Evolutionary conservation across 2,329 filamentous ascomycete genomes (phyloP).

Genomic region (Dactylellina leptospora): DNA sequence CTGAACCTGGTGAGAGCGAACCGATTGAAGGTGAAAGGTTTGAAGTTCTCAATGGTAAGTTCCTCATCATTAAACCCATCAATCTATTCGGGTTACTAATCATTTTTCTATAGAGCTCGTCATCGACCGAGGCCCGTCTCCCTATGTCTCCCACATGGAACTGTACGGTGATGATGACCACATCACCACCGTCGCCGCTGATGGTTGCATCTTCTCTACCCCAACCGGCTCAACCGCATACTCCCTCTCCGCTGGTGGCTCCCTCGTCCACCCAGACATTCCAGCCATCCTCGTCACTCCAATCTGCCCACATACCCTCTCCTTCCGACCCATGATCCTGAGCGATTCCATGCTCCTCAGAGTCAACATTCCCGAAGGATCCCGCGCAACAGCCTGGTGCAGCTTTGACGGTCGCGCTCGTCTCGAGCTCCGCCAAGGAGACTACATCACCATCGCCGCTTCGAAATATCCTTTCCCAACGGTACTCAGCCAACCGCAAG

Average conservation of each 20-base stretch:
- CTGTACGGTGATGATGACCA: slow-evolving; percentile 95
- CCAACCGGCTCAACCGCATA: slow-evolving; percentile 94
- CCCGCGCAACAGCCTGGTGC: slow-evolving; percentile 92
- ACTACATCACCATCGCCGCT: slow-evolving; percentile 94
- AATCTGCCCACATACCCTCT: slow-evolving; percentile 95
- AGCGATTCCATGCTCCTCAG: slow-evolving; percentile 93
- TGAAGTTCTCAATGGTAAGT: slow-evolving; percentile 80
- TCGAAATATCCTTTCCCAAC: slow-evolving; percentile 98
- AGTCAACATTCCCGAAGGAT: slow-evolving; percentile 82
- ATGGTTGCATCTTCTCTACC: slow-evolving; percentile 97
- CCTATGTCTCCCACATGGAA: slow-evolving; percentile 96
- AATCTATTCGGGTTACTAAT: slow-evolving; percentile 15
- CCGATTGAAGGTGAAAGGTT: slow-evolving; percentile 92
- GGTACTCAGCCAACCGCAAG: slow-evolving; percentile 84
- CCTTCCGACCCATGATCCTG: slow-evolving; percentile 96
- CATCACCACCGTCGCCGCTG: slow-evolving; percentile 92
- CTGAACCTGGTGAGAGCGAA: slow-evolving; percentile 67
- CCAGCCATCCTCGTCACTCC: slow-evolving; percentile 95
- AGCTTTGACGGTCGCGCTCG: slow-evolving; percentile 97
- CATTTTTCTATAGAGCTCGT: slow-evolving; percentile 75
- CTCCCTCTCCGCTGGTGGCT: slow-evolving; percentile 92
- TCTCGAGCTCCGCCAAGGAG: slow-evolving; percentile 88
- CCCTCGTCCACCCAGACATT: slow-evolving; percentile 86
- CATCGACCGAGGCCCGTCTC: slow-evolving; percentile 94
- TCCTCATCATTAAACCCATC: not conserved